Evolutionary conservation across 441 rosid genomes (phyloP).

Genomic region (Bocquillonia castaneifolia): DNA sequence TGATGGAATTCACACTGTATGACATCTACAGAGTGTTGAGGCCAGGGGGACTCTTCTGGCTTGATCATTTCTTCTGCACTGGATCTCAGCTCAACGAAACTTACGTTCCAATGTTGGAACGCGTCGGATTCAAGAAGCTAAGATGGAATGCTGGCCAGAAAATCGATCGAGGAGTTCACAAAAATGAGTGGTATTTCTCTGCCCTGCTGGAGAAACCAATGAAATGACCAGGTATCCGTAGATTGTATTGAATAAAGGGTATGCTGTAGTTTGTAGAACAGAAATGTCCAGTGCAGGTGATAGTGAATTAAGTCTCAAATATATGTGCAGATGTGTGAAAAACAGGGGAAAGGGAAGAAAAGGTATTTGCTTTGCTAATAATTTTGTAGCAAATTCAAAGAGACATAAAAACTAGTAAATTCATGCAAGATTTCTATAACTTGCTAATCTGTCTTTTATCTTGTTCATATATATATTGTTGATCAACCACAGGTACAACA

Average conservation of each 20-base stretch:
- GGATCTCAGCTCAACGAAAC: slow-evolving; percentile 46
- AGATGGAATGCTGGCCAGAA: slow-evolving; percentile 44
- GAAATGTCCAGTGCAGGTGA: neutral
- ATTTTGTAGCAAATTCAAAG: neutral
- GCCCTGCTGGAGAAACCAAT: slow-evolving; percentile 48
- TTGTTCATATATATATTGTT: neutral
- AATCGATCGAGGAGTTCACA: slow-evolving; percentile 31
- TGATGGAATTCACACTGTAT: slow-evolving; percentile 42
- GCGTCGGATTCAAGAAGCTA: slow-evolving; percentile 43
- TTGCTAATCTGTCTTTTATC: neutral
- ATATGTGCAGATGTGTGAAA: neutral
- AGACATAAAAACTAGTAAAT: neutral
- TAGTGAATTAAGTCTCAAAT: neutral
- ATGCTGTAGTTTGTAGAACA: neutral
- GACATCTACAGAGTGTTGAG: slow-evolving; percentile 50
- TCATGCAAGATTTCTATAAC: neutral
- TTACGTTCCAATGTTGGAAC: slow-evolving; percentile 35
- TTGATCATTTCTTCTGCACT: slow-evolving; percentile 49
- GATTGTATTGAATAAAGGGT: neutral
- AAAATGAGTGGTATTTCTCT: slow-evolving; percentile 47
- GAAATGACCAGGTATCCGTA: slow-evolving; percentile 18
- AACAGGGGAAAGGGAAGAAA: neutral
- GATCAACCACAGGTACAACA: slow-evolving; percentile 1
- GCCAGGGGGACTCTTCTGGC: slow-evolving; percentile 55
- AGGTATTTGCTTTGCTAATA: neutral